Evolutionary conservation across 2,329 filamentous ascomycete species (phyloP).

Genomic region (Paecilomyces fulvus): DNA sequence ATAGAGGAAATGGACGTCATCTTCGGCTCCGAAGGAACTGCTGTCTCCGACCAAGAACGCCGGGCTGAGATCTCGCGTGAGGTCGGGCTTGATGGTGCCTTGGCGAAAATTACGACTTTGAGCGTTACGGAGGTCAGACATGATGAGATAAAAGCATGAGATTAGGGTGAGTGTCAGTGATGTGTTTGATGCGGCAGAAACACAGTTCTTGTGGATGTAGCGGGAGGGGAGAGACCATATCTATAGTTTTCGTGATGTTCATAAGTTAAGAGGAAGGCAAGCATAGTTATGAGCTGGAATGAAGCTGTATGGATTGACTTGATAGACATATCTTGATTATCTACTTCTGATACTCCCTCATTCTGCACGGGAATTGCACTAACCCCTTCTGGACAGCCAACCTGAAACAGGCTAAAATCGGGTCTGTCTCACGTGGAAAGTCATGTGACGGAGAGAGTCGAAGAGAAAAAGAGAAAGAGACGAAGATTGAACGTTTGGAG

Average conservation of each 20-base stretch:
- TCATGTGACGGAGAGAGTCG: neutral
- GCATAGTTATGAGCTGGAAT: neutral
- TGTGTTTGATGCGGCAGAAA: neutral
- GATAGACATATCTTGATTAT: too few relatives aligned
- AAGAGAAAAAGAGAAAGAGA: too few relatives aligned
- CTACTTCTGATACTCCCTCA: too few relatives aligned
- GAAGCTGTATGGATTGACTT: neutral
- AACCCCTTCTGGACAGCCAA: neutral
- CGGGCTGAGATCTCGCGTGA: slow-evolving; percentile 64
- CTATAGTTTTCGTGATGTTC: neutral
- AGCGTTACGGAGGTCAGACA: neutral
- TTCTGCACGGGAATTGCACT: neutral
- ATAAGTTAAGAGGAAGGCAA: neutral
- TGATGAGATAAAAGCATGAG: neutral
- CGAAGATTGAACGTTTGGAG: neutral
- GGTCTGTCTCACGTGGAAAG: neutral
- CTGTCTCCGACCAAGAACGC: slow-evolving; percentile 57
- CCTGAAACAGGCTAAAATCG: neutral
- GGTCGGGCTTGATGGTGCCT: slow-evolving; percentile 47
- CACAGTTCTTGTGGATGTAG: neutral
- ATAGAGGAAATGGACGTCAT: slow-evolving; percentile 54
- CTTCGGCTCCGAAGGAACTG: slow-evolving; percentile 59
- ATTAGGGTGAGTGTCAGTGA: neutral
- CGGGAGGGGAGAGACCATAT: neutral
- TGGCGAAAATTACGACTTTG: slow-evolving; percentile 4